These are phyloP conservation scores for Nicotiana rustica DNA, from an alignment of 305 asterid genomes.

Conservation along the genomic window DNA sequence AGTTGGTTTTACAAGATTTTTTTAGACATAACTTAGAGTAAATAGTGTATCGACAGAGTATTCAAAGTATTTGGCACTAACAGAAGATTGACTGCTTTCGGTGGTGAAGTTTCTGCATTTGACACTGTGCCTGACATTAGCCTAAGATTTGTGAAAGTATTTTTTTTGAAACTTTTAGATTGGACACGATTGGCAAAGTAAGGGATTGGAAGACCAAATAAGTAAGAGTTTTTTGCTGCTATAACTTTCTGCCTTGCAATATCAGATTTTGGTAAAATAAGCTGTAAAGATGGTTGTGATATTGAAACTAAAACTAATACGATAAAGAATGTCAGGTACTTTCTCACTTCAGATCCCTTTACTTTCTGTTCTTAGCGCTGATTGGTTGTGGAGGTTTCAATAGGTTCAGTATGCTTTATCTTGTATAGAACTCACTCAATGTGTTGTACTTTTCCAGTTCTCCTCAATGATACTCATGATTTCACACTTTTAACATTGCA, in stretches of 20 bases:
- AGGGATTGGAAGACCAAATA: slow-evolving; percentile 2
- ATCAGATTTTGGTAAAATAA: not conserved
- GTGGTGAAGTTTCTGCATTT: too few relatives aligned
- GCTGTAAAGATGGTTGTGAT: not conserved
- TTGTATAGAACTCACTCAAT: not conserved
- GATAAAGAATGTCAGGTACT: not conserved
- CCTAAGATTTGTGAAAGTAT: not conserved
- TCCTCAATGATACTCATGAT: slow-evolving; percentile 21
- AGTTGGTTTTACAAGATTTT: not conserved
- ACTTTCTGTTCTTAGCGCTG: not conserved
- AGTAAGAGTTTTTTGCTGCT: not conserved
- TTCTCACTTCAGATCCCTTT: slow-evolving; percentile 6
- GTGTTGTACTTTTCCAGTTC: not conserved
- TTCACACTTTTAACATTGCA: slow-evolving; percentile 4
- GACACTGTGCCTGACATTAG: too few relatives aligned
- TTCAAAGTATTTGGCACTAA: too few relatives aligned
- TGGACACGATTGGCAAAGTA: not conserved
- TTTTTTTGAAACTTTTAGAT: too few relatives aligned
- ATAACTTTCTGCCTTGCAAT: not conserved
- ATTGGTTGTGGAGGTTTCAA: not conserved
- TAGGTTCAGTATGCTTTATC: not conserved
- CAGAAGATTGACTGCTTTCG: too few relatives aligned
- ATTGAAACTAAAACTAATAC: not conserved
- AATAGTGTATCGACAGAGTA: not conserved
- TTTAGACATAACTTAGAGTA: not conserved